These are phyloP conservation scores for Penstemon davidsonii DNA, from an alignment of 257 asterid species.

Conservation along the genomic window DNA sequence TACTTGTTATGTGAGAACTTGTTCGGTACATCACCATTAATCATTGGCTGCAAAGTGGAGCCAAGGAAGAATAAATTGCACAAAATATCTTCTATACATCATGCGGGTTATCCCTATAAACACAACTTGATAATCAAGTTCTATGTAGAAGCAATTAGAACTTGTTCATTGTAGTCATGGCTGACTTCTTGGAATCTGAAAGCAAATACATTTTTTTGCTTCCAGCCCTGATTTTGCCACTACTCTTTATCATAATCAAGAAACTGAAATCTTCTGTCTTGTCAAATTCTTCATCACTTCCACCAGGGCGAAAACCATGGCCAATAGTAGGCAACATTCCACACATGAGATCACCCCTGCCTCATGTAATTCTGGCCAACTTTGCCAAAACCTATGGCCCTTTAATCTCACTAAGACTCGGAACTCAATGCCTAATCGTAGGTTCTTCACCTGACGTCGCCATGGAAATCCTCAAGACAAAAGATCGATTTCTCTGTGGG, in stretches of 20 bases:
- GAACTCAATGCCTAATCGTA: slow-evolving; percentile 17
- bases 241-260: neutral
- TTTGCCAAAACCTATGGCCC: slow-evolving; percentile 27
- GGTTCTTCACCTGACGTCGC: slow-evolving; percentile 24
- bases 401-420: slow-evolving; percentile 23
- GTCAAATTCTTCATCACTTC: slow-evolving; percentile 12
- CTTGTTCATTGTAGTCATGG: neutral
- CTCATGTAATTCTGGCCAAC: slow-evolving; percentile 24
- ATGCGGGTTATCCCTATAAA: no score
- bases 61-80: no score
- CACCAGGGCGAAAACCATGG: slow-evolving; percentile 36
- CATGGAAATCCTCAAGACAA: slow-evolving; percentile 14
- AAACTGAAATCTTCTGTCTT: neutral
- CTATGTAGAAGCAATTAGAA: no score
- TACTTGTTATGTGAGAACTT: no score
- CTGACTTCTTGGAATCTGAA: neutral
- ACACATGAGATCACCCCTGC: slow-evolving; percentile 18
- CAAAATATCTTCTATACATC: no score
- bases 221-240: neutral
- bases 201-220: slow-evolving; percentile 3
- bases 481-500: neutral
- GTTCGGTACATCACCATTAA: no score
- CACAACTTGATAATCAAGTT: no score
- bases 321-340: slow-evolving; percentile 34
- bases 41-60: no score